Base-by-base conservation (phyloP, 202 grass and related monocot genomes). In the Panicum hallii region DNA sequence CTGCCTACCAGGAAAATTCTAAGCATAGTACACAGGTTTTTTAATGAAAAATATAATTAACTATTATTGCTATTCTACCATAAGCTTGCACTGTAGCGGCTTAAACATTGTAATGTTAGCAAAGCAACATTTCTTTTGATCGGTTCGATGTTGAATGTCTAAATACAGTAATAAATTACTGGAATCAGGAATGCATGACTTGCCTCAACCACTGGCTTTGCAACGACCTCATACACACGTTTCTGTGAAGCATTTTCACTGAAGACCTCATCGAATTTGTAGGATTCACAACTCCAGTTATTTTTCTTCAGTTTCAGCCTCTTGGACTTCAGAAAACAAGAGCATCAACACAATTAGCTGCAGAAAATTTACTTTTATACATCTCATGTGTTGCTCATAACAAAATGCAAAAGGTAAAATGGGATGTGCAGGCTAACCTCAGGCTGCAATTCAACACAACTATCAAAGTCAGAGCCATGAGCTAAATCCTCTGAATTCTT, bases 171-270 rank as follows among this genome's bases (percentile, higher is more conserved):
- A 72, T 54, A 61, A 78, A 74, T 66, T 12, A 79, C 0, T 19
- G 36, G 65, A 62, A 72, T 54, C 53, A 4, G 12, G 65, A 63
- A 77, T 63, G 53, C 64, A 79, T 72, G 23, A 91, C 91, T 92
- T 95, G 73, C 96, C 91, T 99, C 93, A 15, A 99, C 96, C 15
- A 99, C 96, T 56, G 96, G 96, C 70, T 96, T 94, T 58, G 91
- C 91, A 12, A 99, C 96, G 36, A 84, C 82, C 82, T 99, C 93
- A 12, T 99, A 99, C 41, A 99, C 38, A 58, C 96, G 96, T 81
- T 83, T 95, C 79, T 99, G 96, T 28, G 93, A 99, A 82, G 93
- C 86, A 70, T 78, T 89, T 74, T 99, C 90, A 22, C 81, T 86
- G 69, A 99, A 92, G 67, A 99, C 87, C 63, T 99, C 96, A 62